Base-by-base conservation (phyloP, 2,329 filamentous ascomycete species). In the Lasiodiplodia citricola region DNA sequence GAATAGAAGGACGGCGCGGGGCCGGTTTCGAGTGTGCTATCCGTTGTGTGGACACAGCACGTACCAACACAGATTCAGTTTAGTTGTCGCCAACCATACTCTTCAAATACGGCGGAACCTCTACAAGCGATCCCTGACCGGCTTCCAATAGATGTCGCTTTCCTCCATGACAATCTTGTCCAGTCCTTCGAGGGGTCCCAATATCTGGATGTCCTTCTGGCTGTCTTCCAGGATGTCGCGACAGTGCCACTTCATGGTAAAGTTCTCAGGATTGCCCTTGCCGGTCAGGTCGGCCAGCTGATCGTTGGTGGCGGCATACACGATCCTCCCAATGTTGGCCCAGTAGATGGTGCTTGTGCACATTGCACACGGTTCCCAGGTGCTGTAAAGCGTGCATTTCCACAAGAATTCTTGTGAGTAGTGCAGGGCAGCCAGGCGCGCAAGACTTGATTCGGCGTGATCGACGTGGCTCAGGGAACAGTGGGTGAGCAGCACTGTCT, bases 321-420 rank as follows among this genome's bases (percentile, higher is more conserved):
- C 79, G 44, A 87, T 74, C 2, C 85, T 78, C 6, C 85, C 85
- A 68, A 87, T 86, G 72, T 86, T 83, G 50, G 84, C 84, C 85
- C 85, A 87, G 71, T 84, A 83, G 55, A 83, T 79, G 2, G 82
- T 82, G 5, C 80, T 81, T 47, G 78, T 75, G 72, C 84, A 87
- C 85, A 87, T 87, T 23, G 83, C 84, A 70, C 85, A 87, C 2
- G 85, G 85, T 74, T 87, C 85, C 85, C 85, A 87, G 13, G 85
- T 87, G 25, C 81, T 83, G 57, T 86, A 82, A 50, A 87, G 74
- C 0, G 84, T 86, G 72, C 84, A 87, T 47, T 72, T 73, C 76
- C 82, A 83, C 2, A 87, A 79, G 71, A 83, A 87, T 16, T 80
- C 78, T 70, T 83, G 82, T 3, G 80, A 76, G 71, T 83, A 86